phyloP scores from a whole-genome alignment of 192 early-diverging fungal species.

The Coemansia sp. region DNA sequence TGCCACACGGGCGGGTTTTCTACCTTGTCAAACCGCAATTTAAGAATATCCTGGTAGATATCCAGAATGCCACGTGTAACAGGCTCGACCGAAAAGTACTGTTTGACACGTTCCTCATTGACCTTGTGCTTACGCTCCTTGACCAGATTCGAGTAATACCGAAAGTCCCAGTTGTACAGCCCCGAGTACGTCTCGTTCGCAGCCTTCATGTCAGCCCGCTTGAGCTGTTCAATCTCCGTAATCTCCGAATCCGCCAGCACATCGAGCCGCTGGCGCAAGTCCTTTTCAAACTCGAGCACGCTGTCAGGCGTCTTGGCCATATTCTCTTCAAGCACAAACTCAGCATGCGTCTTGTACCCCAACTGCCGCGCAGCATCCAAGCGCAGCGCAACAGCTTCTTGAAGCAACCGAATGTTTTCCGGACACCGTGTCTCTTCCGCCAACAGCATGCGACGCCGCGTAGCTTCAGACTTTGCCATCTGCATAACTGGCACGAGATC shows the following conservation, averaged over 20 bases:
- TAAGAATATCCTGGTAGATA: constrained; percentile 73
- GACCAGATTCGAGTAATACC: constrained; percentile 70
- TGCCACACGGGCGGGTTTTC: constrained; percentile 70
- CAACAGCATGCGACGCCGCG: constrained; percentile 48
- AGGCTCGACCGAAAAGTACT: constrained; percentile 69
- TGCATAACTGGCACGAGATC: constrained; percentile 52
- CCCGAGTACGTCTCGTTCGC: constrained; percentile 57
- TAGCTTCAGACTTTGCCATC: constrained; percentile 51
- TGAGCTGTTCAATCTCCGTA: constrained; percentile 62
- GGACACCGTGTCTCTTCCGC: constrained; percentile 58
- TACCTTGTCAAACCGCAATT: constrained; percentile 62
- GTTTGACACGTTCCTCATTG: constrained; percentile 69
- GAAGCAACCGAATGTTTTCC: constrained; percentile 61
- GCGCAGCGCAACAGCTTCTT: constrained; percentile 58
- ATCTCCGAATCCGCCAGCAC: constrained; percentile 62
- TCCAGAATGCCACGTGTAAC: constrained; percentile 68
- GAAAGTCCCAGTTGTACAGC: constrained; percentile 70
- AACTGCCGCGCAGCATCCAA: constrained; percentile 58
- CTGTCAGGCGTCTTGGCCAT: constrained; percentile 74
- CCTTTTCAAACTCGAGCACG: constrained; percentile 65
- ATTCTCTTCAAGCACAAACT: constrained; percentile 68
- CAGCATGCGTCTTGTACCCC: constrained; percentile 70
- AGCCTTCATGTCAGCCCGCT: constrained; percentile 55
- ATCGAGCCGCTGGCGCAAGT: constrained; percentile 58
- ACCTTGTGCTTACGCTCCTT: constrained; percentile 70